These are phyloP conservation scores for Glycyrrhiza uralensis DNA, from an alignment of 306 rosid genomes.

Conservation along the genomic window DNA sequence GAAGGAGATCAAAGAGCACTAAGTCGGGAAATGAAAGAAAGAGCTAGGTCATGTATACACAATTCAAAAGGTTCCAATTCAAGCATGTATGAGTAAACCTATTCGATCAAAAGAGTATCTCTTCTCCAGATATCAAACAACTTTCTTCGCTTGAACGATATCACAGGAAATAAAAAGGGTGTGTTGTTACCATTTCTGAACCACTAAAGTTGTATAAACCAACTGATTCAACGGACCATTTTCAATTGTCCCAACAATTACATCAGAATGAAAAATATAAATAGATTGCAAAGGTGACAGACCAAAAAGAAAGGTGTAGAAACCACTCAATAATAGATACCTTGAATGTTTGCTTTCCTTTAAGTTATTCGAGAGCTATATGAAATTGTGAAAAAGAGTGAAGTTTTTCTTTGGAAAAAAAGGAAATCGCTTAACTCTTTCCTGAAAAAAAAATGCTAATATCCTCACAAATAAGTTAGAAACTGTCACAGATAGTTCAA, in stretches of 20 bases:
- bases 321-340: not conserved
- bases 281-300: too few species aligned
- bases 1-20: not conserved
- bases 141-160: not conserved
- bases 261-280: not conserved
- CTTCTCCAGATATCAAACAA: not conserved
- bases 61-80: not conserved
- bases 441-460: not conserved
- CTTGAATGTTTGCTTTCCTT: not conserved
- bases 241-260: not conserved
- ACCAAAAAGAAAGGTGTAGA: not conserved
- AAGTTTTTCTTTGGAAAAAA: not conserved
- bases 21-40: conserved; percentile 1
- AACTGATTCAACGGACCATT: not conserved
- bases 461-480: not conserved
- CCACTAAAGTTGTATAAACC: not conserved
- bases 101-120: not conserved
- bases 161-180: not conserved
- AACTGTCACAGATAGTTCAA: not conserved
- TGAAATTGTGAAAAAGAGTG: not conserved
- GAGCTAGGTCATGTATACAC: not conserved
- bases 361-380: not conserved
- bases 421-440: not conserved
- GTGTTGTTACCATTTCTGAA: not conserved
- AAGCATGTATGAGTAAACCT: not conserved